Conservation (phyloP, 164 flowering plant species). For the Akebia trifoliata region DNA sequence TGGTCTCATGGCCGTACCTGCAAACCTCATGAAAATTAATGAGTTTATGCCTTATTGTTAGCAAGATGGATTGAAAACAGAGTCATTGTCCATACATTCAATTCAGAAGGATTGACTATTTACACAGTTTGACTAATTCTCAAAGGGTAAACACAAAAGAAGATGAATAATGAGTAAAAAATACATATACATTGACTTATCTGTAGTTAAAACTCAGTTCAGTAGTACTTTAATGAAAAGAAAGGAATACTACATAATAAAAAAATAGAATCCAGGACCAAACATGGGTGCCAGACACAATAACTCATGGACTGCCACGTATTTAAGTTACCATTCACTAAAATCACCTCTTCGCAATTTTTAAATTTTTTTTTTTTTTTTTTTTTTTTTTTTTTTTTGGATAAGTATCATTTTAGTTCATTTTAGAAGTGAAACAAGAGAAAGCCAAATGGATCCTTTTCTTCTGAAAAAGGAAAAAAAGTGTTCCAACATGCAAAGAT, state of each 20-base stretch:
- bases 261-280: too few species aligned
- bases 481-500: too few species aligned
- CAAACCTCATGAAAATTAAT: slow-evolving; percentile 12
- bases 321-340: background rate
- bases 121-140: too few species aligned
- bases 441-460: too few species aligned
- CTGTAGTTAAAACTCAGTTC: background rate
- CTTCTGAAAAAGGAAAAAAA: too few species aligned
- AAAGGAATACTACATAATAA: too few species aligned
- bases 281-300: background rate
- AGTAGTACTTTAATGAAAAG: background rate
- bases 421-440: too few species aligned
- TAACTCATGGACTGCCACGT: background rate
- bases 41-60: background rate
- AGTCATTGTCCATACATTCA: background rate
- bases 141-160: background rate
- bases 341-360: background rate
- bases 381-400: too few species aligned
- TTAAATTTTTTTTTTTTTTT: too few species aligned
- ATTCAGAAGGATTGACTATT: too few species aligned
- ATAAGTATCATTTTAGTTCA: too few species aligned
- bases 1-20: slow-evolving; percentile 45
- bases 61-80: background rate
- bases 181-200: background rate
- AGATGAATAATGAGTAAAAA: background rate